Percentiles rank a stretch among this genome's conserved stretches.
phyloP scores from a whole-genome alignment of 306 rosid genomes.

The Prunus campanulata region DNA sequence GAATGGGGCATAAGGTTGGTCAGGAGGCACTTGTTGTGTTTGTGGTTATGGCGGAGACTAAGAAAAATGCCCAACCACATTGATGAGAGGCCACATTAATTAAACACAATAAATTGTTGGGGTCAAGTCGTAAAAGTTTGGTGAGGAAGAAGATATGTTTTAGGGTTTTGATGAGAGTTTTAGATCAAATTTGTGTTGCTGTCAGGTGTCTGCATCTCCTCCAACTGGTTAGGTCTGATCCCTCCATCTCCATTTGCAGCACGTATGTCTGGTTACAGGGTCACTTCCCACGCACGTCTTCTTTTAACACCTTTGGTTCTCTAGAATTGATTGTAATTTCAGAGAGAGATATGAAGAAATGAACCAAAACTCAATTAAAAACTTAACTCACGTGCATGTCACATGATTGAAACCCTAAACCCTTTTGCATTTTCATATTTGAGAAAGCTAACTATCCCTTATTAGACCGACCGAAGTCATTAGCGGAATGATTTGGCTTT shows the following conservation, averaged over 20 bases:
- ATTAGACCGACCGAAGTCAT: not conserved
- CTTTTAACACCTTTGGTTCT: not conserved
- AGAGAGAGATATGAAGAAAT: no score
- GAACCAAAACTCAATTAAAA: no score
- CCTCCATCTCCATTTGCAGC: not conserved
- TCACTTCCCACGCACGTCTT: not conserved
- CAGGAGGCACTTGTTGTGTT: not conserved
- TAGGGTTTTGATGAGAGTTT: not conserved
- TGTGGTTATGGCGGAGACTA: not conserved
- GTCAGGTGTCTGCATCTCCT: conserved; percentile 5
- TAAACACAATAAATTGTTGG: not conserved
- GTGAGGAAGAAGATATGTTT: not conserved
- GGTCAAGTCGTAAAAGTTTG: conserved; percentile 7
- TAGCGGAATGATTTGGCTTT: conserved; percentile 19
- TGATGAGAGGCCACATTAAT: conserved; percentile 4
- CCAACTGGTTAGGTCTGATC: not conserved
- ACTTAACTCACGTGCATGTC: no score
- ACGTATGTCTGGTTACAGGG: conserved; percentile 2
- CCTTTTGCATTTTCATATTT: no score
- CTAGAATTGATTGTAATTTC: not conserved
- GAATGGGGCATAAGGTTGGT: not conserved
- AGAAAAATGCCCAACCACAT: not conserved
- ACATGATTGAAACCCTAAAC: no score
- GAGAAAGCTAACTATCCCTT: not conserved
- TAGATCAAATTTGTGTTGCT: conserved; percentile 2